Base-by-base conservation (phyloP, 495 filamentous ascomycete genomes). In the Tuber magnatum region DNA sequence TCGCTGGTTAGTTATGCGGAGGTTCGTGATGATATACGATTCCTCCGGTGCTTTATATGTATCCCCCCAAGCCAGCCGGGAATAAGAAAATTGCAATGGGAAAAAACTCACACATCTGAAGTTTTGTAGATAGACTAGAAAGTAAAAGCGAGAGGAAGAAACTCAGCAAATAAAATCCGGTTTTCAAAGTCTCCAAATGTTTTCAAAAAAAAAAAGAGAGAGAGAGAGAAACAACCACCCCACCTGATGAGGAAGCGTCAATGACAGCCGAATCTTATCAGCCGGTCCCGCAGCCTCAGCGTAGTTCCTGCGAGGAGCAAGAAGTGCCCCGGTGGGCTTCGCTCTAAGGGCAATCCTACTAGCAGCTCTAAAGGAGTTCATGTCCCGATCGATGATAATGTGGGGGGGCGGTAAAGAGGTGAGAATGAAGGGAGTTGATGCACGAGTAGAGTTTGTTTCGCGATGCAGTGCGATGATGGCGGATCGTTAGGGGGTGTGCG, bases 211-310 rank as follows among this genome's bases (percentile, higher is more conserved):
- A 32, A 40, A 40, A 40, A 40, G n/a, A n/a, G n/a, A n/a, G n/a
- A 43, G 42, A 16, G 1, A 32, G 43, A 24, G 42, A 65, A 65
- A 56, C 68, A 70, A 38, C 69, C 38, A 69, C 73, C 91, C 84
- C 91, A 99, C 95, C 93, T 97, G 93, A 86, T 98, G 96, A 87
- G 95, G 95, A 77, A 99, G 91, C 83, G 92, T 89, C 87, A 99
- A 89, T 87, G 93, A 95, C 85, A 99, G 89, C 89, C 95, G 93
- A 89, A 99, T 97, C 90, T 97, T 91, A 88, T 81, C 80, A 48
- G 48, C 71, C 69, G 80, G 76, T 44, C 80, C 82, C 32, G 78
- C 93, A 78, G 94, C 94, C 83, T 98, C 96, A 79, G 95, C 96
- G 84, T 98, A 99, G 79, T 89, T 89, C 86, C 95, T 90, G 85